These are phyloP conservation scores for Ochetophila trinervis DNA, from an alignment of 306 rosid genomes.

Conservation along the genomic window DNA sequence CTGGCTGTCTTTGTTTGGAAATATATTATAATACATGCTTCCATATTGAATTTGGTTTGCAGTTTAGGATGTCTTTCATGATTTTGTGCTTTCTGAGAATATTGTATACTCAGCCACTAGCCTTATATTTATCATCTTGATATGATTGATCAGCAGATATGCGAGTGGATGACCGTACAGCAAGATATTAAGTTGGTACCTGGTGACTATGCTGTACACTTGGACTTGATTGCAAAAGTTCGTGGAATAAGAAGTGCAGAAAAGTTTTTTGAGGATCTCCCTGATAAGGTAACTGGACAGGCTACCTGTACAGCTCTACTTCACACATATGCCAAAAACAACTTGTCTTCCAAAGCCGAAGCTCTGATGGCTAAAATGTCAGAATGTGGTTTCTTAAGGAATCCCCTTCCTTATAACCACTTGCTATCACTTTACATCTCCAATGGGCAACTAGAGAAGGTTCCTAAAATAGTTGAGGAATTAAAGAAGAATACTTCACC, in stretches of 20 bases:
- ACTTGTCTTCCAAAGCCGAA: conserved; percentile 62
- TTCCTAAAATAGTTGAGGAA: conserved; percentile 48
- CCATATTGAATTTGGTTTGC: too few species aligned
- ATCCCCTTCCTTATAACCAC: conserved; percentile 76
- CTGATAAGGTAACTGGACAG: conserved; percentile 46
- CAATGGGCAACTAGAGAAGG: conserved; percentile 61
- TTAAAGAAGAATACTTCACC: conserved; percentile 59
- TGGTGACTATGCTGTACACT: conserved; percentile 86
- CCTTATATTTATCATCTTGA: conserved; percentile 12
- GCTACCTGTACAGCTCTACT: conserved; percentile 67
- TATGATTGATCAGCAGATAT: conserved; percentile 45
- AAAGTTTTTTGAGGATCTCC: conserved; percentile 90
- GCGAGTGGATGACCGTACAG: conserved; percentile 90
- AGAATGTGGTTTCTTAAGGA: conserved; percentile 55
- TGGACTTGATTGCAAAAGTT: conserved; percentile 89
- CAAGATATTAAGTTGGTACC: conserved; percentile 57
- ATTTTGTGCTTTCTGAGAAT: conserved; percentile 1
- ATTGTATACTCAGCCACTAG: conserved; percentile 14
- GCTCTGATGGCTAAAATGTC: conserved; percentile 80
- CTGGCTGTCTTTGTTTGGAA: neutral
- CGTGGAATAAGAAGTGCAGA: conserved; percentile 79
- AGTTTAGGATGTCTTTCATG: neutral
- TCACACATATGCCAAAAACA: conserved; percentile 66
- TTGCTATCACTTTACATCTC: conserved; percentile 71
- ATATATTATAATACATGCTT: neutral